phyloP scores from a whole-genome alignment of 148 eudicot genomes.

The Heliamphora exappendiculata region DNA sequence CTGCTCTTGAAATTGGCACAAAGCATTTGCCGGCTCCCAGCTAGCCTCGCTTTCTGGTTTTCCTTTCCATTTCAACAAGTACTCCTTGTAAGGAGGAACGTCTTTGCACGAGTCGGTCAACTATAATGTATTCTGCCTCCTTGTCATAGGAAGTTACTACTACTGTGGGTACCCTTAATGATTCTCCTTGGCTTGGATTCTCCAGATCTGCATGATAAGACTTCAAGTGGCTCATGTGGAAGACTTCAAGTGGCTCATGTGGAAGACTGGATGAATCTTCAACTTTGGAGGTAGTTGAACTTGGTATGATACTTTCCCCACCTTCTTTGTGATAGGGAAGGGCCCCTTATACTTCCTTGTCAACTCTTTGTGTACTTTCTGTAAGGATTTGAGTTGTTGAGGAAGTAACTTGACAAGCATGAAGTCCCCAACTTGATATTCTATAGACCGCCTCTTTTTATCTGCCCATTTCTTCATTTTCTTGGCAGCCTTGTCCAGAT shows the following conservation, averaged over 20 bases:
- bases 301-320: neutral
- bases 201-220: too few species aligned
- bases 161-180: neutral
- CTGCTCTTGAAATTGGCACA: too few species aligned
- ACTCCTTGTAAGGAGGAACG: too few species aligned
- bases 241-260: too few species aligned
- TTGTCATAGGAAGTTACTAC: too few species aligned
- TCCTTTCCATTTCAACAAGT: neutral
- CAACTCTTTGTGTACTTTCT: neutral
- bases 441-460: neutral
- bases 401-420: neutral
- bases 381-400: neutral
- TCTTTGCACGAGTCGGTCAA: too few species aligned
- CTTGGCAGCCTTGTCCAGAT: neutral
- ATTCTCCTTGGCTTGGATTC: too few species aligned
- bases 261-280: neutral
- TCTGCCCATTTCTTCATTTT: neutral
- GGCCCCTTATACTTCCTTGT: neutral
- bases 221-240: too few species aligned
- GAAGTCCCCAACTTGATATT: neutral
- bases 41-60: neutral
- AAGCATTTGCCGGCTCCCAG: neutral
- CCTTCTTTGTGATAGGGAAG: neutral
- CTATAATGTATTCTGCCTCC: too few species aligned
- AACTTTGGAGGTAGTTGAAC: neutral